phyloP scores from a whole-genome alignment of 2,329 filamentous ascomycete genomes.

The Botrytis paeoniae region DNA sequence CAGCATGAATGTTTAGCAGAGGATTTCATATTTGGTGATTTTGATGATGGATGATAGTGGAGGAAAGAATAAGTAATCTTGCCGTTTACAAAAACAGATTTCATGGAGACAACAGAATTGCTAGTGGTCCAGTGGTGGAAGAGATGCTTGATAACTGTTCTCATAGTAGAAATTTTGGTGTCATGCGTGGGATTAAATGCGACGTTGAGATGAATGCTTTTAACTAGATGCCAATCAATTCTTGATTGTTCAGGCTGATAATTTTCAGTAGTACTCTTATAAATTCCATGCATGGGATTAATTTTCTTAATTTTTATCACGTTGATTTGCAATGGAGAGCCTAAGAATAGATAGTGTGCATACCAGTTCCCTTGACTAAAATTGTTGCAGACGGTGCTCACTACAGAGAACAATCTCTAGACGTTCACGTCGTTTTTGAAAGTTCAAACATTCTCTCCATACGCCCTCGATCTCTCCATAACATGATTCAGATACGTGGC shows the following conservation, averaged over 20 bases:
- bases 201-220: neutral
- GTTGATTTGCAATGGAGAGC: neutral
- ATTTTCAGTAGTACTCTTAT: neutral
- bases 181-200: neutral
- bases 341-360: accelerated
- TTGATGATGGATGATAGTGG: neutral
- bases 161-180: too few species aligned
- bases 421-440: neutral
- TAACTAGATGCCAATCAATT: too few species aligned
- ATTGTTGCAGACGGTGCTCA: neutral
- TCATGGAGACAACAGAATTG: neutral
- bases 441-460: neutral
- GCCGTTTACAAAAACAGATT: neutral
- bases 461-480: neutral
- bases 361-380: accelerated
- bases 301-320: neutral
- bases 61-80: neutral
- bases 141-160: neutral
- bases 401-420: too few species aligned
- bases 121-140: neutral
- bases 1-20: neutral
- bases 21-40: neutral
- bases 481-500: neutral
- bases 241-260: too few species aligned
- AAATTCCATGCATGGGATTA: neutral